These are phyloP conservation scores for Aspergillus quadricinctus DNA, from an alignment of 2,329 filamentous ascomycete species.

Conservation along the genomic window DNA sequence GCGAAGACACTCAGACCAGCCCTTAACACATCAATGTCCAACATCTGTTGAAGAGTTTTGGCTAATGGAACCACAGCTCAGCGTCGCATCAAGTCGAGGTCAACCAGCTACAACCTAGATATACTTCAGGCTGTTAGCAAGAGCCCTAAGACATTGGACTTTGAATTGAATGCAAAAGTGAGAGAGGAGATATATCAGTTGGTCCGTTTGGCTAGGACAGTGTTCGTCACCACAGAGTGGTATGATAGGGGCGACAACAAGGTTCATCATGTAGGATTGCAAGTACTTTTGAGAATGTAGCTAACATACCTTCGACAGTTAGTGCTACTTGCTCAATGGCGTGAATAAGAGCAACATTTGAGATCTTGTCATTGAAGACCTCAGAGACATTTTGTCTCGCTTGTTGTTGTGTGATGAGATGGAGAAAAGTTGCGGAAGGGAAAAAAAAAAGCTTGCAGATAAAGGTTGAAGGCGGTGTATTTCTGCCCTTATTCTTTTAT, in stretches of 20 bases:
- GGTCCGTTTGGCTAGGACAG: constrained; percentile 60
- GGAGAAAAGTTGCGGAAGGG: constrained; percentile 8
- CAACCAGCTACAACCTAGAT: constrained; percentile 3
- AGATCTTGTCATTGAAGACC: constrained; percentile 1
- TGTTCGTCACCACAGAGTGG: constrained; percentile 55
- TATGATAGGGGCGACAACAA: constrained; percentile 62
- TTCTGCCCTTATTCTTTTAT: constrained; percentile 23
- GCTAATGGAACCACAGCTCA: not conserved
- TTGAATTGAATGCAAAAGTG: constrained; percentile 9
- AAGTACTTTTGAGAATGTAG: constrained; percentile 6
- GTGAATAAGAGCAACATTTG: not conserved
- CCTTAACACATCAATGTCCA: not conserved
- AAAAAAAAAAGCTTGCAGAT: constrained; percentile 20
- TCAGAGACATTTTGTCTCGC: not conserved
- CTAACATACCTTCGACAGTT: constrained; percentile 24
- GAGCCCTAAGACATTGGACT: constrained; percentile 7
- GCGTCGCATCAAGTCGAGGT: not conserved
- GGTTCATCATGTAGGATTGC: constrained; percentile 49
- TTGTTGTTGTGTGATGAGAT: constrained; percentile 10
- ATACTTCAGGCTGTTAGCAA: constrained; percentile 25
- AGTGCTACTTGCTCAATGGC: constrained; percentile 1
- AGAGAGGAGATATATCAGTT: constrained; percentile 40
- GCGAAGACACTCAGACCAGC: not conserved
- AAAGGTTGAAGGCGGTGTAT: constrained; percentile 18
- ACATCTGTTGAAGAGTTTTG: not conserved